Evolutionary conservation across 1,284 basidiomycete genomes (phyloP), one percentile per base, ranked within the genome.

Genomic region (Schizophyllum amplum): DNA sequence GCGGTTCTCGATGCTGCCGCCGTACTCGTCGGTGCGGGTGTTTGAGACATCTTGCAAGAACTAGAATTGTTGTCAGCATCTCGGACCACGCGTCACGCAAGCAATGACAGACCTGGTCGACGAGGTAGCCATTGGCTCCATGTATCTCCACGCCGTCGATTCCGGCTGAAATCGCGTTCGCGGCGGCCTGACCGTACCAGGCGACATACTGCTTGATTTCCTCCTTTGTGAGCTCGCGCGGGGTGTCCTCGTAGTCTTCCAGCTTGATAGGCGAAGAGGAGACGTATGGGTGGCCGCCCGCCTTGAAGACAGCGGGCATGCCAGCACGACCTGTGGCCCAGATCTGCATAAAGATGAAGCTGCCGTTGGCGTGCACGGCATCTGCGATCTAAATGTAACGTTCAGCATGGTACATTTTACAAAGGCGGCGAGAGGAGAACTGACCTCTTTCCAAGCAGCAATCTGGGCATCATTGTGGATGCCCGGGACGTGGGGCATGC

Each of bases 11-110:
- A n/a, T n/a, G n/a, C n/a, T n/a, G n/a, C n/a, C n/a, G n/a, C n/a
- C 82, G 65, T 80, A 85, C 26, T 69, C 66, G 65, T 86, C 83
- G 11, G 75, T 78, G 47, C 82, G 72, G 24, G 74, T 67, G 68
- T 83, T 83, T 47, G 69, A 58, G 1, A 65, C 58, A 51, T 70
- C 66, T 56, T 75, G 71, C 21, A 69, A 26, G 60, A 74, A 75
- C 61, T 73, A 71, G 58, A n/a, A n/a, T n/a, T n/a, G n/a, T n/a
- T n/a, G n/a, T n/a, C n/a, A n/a, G n/a, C n/a, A n/a, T n/a, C n/a
- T n/a, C n/a, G n/a, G n/a, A n/a, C n/a, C n/a, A n/a, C n/a, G n/a
- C n/a, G n/a, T n/a, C n/a, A n/a, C n/a, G n/a, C n/a, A n/a, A n/a
- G n/a, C n/a, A n/a, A n/a, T n/a, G n/a, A n/a, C n/a, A 27, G 50